These are phyloP conservation scores for Stachybotrys elegans DNA, from an alignment of 2,329 filamentous ascomycete species.

Conservation along the genomic window DNA sequence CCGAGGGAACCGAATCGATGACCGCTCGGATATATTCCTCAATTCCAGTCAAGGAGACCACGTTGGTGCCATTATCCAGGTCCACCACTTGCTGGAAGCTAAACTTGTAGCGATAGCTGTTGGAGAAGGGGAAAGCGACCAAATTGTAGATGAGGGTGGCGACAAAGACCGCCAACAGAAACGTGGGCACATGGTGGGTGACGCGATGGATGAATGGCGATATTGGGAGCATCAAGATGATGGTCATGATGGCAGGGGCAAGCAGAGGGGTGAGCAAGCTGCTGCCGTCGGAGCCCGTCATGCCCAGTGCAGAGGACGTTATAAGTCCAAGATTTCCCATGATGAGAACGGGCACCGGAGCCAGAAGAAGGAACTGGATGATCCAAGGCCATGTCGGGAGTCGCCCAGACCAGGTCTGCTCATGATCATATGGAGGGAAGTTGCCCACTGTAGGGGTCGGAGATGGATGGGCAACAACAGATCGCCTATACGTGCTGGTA, in stretches of 20 bases:
- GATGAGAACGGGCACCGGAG: slow-evolving; percentile 72
- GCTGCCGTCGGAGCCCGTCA: slow-evolving; percentile 82
- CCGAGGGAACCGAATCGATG: slow-evolving; percentile 65
- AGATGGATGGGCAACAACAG: slow-evolving; percentile 27
- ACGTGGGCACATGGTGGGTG: slow-evolving; percentile 73
- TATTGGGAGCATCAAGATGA: slow-evolving; percentile 69
- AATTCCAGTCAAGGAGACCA: slow-evolving; percentile 64
- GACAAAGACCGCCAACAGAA: slow-evolving; percentile 67
- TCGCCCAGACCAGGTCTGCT: slow-evolving; percentile 80
- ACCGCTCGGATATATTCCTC: slow-evolving; percentile 62
- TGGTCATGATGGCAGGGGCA: slow-evolving; percentile 59
- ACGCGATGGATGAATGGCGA: slow-evolving; percentile 84
- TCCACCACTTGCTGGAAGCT: slow-evolving; percentile 82
- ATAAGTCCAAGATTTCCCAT: slow-evolving; percentile 72
- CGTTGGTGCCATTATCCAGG: slow-evolving; percentile 66
- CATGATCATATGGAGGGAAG: slow-evolving; percentile 53
- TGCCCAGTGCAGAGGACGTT: slow-evolving; percentile 65
- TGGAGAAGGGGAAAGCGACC: slow-evolving; percentile 80
- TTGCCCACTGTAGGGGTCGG: slow-evolving; percentile 14
- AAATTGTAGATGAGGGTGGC: slow-evolving; percentile 84
- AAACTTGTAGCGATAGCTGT: slow-evolving; percentile 73
- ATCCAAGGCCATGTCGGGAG: slow-evolving; percentile 85
- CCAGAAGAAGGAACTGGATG: slow-evolving; percentile 75
- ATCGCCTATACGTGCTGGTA: slow-evolving; percentile 50
- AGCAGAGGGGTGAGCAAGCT: slow-evolving; percentile 68